Conservation (phyloP, 2,329 filamentous ascomycete genomes). For the Didymella arachidicola region DNA sequence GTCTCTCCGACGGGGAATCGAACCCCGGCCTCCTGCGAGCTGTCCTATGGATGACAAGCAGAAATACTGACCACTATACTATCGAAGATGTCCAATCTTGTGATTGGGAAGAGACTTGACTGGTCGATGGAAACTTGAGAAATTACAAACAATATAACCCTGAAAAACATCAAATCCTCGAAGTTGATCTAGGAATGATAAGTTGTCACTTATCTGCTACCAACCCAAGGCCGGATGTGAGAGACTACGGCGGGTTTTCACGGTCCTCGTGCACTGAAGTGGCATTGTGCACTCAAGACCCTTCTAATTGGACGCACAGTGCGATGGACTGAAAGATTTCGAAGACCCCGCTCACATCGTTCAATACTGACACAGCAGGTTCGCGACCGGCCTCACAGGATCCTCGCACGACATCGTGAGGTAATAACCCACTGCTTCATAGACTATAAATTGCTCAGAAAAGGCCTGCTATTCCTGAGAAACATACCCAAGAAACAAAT, state of each 20-base stretch:
- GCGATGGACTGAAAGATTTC: neutral
- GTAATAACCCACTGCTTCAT: neutral
- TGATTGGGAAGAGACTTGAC: slow-evolving; percentile 11
- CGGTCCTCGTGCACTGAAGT: neutral
- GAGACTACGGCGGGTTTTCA: no score
- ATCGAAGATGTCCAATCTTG: slow-evolving; percentile 18
- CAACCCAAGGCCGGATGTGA: no score
- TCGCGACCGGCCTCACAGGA: neutral
- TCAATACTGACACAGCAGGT: neutral
- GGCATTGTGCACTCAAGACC: neutral
- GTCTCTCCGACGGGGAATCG: slow-evolving; percentile 24
- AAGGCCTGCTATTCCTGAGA: neutral
- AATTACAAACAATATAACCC: neutral
- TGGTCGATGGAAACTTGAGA: neutral
- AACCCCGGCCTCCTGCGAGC: slow-evolving; percentile 22
- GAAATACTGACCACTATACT: slow-evolving; percentile 23
- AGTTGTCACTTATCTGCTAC: no score
- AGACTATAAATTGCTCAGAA: neutral
- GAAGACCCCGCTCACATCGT: neutral
- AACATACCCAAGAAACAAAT: neutral
- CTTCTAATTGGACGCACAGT: neutral
- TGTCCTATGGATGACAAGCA: slow-evolving; percentile 18
- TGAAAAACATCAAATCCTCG: no score
- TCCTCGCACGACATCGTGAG: neutral
- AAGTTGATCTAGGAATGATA: no score